Conservation (phyloP, 2,329 filamentous ascomycete genomes). For the Acrocalymma vagum region DNA sequence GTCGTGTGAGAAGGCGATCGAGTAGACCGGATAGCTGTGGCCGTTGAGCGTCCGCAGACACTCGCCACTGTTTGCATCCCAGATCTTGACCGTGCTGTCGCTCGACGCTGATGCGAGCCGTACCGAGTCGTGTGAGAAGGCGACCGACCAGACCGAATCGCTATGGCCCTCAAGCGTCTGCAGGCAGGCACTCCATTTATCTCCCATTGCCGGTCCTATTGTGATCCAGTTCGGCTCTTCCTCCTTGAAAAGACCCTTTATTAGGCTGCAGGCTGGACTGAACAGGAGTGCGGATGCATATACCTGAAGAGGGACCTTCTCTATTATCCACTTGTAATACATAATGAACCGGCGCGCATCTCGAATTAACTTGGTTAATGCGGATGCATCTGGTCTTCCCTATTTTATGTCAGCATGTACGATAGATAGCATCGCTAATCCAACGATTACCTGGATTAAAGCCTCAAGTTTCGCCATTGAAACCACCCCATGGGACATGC, state of each 20-base stretch:
- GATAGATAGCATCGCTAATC: constrained; percentile 8
- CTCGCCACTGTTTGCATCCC: constrained; percentile 21
- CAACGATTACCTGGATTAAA: constrained; percentile 13
- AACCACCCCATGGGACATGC: constrained; percentile 17
- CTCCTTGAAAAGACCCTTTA: constrained; percentile 13
- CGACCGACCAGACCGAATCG: constrained; percentile 12
- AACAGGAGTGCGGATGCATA: constrained; percentile 21
- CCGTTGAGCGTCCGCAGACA: constrained; percentile 24
- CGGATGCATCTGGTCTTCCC: not conserved
- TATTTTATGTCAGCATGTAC: constrained; percentile 10
- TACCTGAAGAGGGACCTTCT: constrained; percentile 21
- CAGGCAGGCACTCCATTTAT: constrained; percentile 14
- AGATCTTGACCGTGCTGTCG: constrained; percentile 26
- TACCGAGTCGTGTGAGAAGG: constrained; percentile 16
- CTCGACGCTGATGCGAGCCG: constrained; percentile 12
- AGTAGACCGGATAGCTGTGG: constrained; percentile 15
- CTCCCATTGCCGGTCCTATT: no score
- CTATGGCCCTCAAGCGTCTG: constrained; percentile 26
- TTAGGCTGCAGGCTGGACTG: constrained; percentile 11
- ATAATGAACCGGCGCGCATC: constrained; percentile 26
- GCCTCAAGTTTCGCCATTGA: constrained; percentile 16
- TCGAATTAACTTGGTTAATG: constrained; percentile 8
- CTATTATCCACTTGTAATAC: constrained; percentile 18
- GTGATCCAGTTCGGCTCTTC: no score
- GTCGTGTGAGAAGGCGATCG: constrained; percentile 27